Conservation (phyloP, 2,329 filamentous ascomycete genomes). For the Epichloe gansuensis region DNA sequence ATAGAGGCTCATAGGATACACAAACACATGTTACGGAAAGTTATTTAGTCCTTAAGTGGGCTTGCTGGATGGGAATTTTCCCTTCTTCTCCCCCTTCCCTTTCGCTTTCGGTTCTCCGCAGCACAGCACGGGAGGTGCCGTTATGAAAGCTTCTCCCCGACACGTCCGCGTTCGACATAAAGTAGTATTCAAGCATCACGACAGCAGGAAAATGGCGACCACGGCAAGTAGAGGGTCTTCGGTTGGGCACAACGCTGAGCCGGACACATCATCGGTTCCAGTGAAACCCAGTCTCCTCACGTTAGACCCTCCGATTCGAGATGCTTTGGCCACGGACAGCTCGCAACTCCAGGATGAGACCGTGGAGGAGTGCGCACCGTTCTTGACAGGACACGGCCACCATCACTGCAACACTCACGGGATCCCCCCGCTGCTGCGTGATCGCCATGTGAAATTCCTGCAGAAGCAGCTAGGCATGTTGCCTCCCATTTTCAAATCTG, state of each 20-base stretch:
- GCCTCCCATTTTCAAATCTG: slow-evolving; percentile 54
- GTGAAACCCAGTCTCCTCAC: slow-evolving; percentile 45
- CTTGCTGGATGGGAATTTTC: background rate
- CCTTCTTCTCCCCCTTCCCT: background rate
- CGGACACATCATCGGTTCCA: slow-evolving; percentile 8
- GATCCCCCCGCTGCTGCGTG: slow-evolving; percentile 63
- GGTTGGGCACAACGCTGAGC: slow-evolving; percentile 5
- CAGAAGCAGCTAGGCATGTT: slow-evolving; percentile 45
- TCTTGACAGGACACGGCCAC: slow-evolving; percentile 43
- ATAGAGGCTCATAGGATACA: background rate
- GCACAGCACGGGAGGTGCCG: slow-evolving; percentile 1
- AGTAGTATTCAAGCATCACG: slow-evolving; percentile 6
- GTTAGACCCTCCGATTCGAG: slow-evolving; percentile 46
- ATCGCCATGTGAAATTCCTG: slow-evolving; percentile 49
- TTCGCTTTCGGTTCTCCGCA: background rate
- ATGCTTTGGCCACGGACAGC: slow-evolving; percentile 53
- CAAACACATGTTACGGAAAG: background rate
- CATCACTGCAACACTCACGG: slow-evolving; percentile 54
- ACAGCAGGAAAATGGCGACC: slow-evolving; percentile 5
- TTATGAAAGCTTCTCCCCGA: slow-evolving; percentile 5
- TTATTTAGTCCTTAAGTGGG: slow-evolving; percentile 2
- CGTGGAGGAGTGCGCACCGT: slow-evolving; percentile 54
- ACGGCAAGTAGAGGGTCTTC: slow-evolving; percentile 1
- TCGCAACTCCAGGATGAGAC: slow-evolving; percentile 57
- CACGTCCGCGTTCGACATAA: slow-evolving; percentile 4